Evolutionary conservation across 225 moss, liverwort and hornwort genomes (phyloP).

Genomic region (Takakia lepidozioides): DNA sequence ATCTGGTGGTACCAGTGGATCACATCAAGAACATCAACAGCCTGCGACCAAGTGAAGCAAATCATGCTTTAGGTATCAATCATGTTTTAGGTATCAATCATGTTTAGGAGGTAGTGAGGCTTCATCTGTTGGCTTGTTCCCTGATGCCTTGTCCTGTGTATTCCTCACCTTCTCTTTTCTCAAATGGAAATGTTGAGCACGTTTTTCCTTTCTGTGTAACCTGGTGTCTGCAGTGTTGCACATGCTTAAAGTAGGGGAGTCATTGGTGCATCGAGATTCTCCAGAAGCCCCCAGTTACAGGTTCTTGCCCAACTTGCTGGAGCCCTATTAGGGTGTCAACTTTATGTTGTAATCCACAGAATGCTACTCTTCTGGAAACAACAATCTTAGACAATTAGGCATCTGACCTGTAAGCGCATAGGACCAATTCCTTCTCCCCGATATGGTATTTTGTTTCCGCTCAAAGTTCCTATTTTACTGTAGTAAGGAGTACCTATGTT

Average conservation of each 20-base stretch:
- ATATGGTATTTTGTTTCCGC: no score
- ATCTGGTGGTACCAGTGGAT: conserved; percentile 59
- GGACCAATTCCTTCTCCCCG: no score
- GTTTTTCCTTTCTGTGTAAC: not conserved
- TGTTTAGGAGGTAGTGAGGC: no score
- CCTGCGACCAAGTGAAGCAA: conserved; percentile 48
- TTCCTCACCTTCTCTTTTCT: not conserved
- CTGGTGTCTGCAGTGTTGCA: conserved; percentile 32
- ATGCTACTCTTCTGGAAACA: not conserved
- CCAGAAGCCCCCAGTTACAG: conserved; percentile 52
- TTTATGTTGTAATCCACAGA: not conserved
- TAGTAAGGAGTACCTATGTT: no score
- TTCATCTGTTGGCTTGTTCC: no score
- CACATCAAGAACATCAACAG: conserved; percentile 71
- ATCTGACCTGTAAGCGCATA: no score
- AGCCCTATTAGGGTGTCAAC: not conserved
- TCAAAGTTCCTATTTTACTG: no score
- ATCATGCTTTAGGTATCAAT: conserved; percentile 44
- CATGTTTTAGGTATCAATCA: not conserved
- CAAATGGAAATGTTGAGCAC: not conserved
- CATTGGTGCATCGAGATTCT: conserved; percentile 55
- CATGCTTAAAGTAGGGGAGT: conserved; percentile 68
- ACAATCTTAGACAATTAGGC: not conserved
- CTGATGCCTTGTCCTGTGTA: not conserved
- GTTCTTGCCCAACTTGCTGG: conserved; percentile 17